Conservation (phyloP, 257 asterid genomes). For the Gentiana dahurica region DNA sequence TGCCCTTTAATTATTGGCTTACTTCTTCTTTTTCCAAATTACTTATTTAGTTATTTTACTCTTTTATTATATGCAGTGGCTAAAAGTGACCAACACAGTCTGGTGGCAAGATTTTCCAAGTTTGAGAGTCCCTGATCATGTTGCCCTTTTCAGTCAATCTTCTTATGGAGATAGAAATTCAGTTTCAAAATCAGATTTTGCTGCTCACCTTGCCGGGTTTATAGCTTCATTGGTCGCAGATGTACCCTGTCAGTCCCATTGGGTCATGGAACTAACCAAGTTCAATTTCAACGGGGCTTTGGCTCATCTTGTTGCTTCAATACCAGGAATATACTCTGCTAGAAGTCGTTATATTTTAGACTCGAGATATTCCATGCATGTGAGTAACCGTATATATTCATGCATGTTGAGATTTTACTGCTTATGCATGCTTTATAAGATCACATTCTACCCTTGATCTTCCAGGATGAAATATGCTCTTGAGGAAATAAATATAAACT, state of each 20-base stretch:
- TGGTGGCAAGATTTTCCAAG: slow-evolving; percentile 97
- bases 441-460: neutral
- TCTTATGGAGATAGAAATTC: slow-evolving; percentile 27
- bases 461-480: too few relatives aligned
- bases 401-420: neutral
- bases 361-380: slow-evolving; percentile 40
- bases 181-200: slow-evolving; percentile 52
- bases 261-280: slow-evolving; percentile 67
- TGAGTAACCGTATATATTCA: slow-evolving; percentile 19
- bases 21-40: too few relatives aligned
- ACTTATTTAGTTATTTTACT: too few relatives aligned
- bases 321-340: slow-evolving; percentile 66
- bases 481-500: too few relatives aligned
- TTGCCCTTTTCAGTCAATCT: slow-evolving; percentile 54
- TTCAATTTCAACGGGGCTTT: slow-evolving; percentile 53
- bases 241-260: slow-evolving; percentile 73
- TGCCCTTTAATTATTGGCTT: too few relatives aligned
- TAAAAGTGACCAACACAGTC: slow-evolving; percentile 62
- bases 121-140: slow-evolving; percentile 36
- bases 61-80: slow-evolving; percentile 48
- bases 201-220: slow-evolving; percentile 78
- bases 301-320: slow-evolving; percentile 72
- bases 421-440: neutral
- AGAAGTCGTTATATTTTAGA: slow-evolving; percentile 33
- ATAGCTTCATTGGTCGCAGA: slow-evolving; percentile 63